Evolutionary conservation across 2,329 filamentous ascomycete genomes (phyloP), one percentile per base, ranked within the genome.

Genomic region (Apiospora marii): DNA sequence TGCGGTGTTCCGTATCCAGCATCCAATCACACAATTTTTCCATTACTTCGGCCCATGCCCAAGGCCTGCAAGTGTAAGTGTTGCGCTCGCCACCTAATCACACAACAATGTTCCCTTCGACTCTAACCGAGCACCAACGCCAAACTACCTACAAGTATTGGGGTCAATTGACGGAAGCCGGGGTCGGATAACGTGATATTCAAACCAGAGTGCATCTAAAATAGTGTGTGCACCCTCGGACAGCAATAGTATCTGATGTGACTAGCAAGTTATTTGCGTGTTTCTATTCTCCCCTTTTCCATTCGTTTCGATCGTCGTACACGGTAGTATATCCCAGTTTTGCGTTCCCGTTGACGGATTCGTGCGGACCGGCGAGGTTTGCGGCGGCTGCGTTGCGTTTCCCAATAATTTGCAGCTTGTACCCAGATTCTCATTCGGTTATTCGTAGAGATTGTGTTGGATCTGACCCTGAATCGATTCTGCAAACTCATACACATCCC

Each of bases 271-370:
- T 49, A 49, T 24, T 8, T 24, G 22, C 2, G n/a, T n/a, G n/a
- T n/a, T 49, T 49, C 48, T 49, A 4, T 49, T 49, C 22, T 49
- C 22, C 22, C 10, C 48, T 49, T 49, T 8, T 24, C 22, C 24
- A 49, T 49, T 49, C 48, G 48, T 49, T 49, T 24, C 48, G 48
- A 49, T 49, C 48, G 48, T 49, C 48, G 48, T 49, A 49, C 48
- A 8, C 19, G 3, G 10, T 51, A 51, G 48, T 51, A 27, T 51
- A 51, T 51, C 48, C 46, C 46, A 49, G 19, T 49, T 8, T 7
- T 49, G 46, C 1, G 22, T n/a, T 5, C 46, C 19, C 46, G 46
- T 49, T 49, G 8, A 49, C 46, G 46, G 6, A 49, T 49, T n/a
- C 46, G 46, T 49, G 46, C 46, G n/a, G 48, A 51, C 48, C 48